phyloP scores from a whole-genome alignment of 106 monocot species.

The Alisma plantagoaquatica region DNA sequence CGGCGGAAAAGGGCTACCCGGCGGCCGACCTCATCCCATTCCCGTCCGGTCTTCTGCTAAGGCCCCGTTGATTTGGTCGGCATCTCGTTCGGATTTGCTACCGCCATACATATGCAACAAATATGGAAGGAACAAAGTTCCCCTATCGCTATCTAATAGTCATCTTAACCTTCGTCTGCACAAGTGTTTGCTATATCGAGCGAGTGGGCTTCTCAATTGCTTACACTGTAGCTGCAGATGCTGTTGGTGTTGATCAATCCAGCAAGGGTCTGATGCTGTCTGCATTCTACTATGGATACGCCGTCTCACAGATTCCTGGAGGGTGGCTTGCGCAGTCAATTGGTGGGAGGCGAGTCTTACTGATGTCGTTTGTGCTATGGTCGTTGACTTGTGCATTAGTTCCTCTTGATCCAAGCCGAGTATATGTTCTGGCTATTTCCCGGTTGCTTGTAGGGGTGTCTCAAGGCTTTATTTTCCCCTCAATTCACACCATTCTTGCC shows the following conservation, averaged over 20 bases:
- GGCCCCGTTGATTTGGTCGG: too few relatives aligned
- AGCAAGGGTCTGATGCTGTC: constrained; percentile 93
- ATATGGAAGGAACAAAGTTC: too few relatives aligned
- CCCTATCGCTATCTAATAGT: constrained; percentile 65
- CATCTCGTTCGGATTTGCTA: too few relatives aligned
- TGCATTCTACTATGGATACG: constrained; percentile 85
- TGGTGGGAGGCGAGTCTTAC: constrained; percentile 72
- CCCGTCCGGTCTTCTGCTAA: too few relatives aligned
- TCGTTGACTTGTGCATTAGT: constrained; percentile 62
- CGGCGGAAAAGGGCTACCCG: too few relatives aligned
- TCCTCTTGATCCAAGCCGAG: constrained; percentile 55
- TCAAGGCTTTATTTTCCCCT: constrained; percentile 93
- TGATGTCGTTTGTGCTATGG: constrained; percentile 77
- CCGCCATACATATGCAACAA: too few relatives aligned
- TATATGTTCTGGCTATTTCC: constrained; percentile 40
- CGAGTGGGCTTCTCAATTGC: constrained; percentile 89
- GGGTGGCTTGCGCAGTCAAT: constrained; percentile 77
- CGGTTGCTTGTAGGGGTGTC: constrained; percentile 82
- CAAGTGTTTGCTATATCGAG: constrained; percentile 72
- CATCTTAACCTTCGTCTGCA: constrained; percentile 52
- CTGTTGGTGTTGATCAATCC: constrained; percentile 53
- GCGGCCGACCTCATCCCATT: too few relatives aligned
- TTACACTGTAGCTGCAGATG: constrained; percentile 74
- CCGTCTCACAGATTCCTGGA: constrained; percentile 82
- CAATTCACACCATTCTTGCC: constrained; percentile 85